Conservation (phyloP, 2,329 filamentous ascomycete species). For the Basipetospora chlamydospora region DNA sequence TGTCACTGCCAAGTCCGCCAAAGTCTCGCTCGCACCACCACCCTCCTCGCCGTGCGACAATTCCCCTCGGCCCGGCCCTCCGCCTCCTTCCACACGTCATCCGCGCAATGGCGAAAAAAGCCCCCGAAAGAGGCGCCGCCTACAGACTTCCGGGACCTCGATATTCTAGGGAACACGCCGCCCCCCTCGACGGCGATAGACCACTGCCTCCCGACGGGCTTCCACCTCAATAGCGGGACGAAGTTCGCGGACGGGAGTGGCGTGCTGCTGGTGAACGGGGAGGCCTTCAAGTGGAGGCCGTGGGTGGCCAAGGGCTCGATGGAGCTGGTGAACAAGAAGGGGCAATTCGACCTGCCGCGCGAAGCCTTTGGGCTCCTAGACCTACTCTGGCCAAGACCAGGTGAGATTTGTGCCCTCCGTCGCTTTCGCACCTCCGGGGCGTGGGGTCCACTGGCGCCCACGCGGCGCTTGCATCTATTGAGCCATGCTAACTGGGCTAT, state of each 20-base stretch:
- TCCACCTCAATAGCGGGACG: conserved; percentile 70
- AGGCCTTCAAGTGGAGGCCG: conserved; percentile 79
- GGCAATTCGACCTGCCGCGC: conserved; percentile 63
- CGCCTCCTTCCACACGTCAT: conserved; percentile 1
- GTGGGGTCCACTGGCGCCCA: no score
- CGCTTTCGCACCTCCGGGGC: neutral
- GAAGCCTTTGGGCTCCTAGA: conserved; percentile 63
- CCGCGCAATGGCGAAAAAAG: neutral
- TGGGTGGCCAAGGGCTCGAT: conserved; percentile 42
- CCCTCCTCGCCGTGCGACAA: no score
- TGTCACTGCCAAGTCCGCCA: no score
- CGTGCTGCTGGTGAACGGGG: conserved; percentile 66
- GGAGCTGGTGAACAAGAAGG: conserved; percentile 56
- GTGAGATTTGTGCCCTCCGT: conserved; percentile 31
- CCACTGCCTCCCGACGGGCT: conserved; percentile 68
- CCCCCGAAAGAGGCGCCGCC: conserved; percentile 17
- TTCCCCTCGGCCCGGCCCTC: neutral
- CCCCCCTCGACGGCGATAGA: conserved; percentile 73
- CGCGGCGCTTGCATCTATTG: no score
- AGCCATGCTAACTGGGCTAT: no score
- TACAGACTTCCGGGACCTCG: conserved; percentile 57
- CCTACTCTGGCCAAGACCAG: conserved; percentile 75
- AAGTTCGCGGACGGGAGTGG: conserved; percentile 56
- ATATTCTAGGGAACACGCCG: conserved; percentile 65
- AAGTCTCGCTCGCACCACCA: no score